Base-by-base conservation (phyloP, 108 stramenopile genomes). In the Skeletonema tropicum region DNA sequence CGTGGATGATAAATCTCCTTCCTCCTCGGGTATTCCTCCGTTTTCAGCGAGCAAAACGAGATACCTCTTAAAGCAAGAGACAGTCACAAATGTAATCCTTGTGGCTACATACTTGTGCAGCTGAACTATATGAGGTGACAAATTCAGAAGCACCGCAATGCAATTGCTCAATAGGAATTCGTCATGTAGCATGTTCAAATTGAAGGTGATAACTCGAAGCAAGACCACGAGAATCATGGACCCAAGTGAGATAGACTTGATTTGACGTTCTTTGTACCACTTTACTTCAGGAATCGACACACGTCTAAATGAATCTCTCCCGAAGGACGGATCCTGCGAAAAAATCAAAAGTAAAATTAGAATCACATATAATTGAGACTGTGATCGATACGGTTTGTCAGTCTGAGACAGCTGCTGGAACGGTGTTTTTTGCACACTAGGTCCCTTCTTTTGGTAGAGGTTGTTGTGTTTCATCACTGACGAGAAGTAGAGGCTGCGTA, bases 281-380 rank as follows among this genome's bases (percentile, higher is more conserved):
- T 55, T 46, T 5, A 94, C 87, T 29, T 45, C 42, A 6, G 78
- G 68, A 14, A 92, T 75, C 14, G 41, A 61, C 32, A 86, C 76
- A 5, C 91, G 87, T 61, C 85, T 79, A 67, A 94, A 94, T 15
- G 90, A 87, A 71, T 91, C 90, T 19, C 84, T 66, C 0, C 90
- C 91, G 75, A 94, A 94, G 14, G 91, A 92, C 35, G 79, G 57
- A 84, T 94, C 94, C 65, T 92, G 91, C 32, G 90, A 91, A 82
- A 94, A 94, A 0, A 92, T 69, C 15, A 94, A 66, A 3, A 94
- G 85, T 67, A 94, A 69, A 48, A 94, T 94, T 10, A 94, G 70
- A 31, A 87, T 90, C 59, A 94, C 87, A 76, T 94, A 94, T 15
- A 94, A 74, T 58, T 92, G 91, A 15, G 93, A 94, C 57, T 77